Conservation (phyloP, 2,329 filamentous ascomycete genomes). For the Microcyclosporella mali region DNA sequence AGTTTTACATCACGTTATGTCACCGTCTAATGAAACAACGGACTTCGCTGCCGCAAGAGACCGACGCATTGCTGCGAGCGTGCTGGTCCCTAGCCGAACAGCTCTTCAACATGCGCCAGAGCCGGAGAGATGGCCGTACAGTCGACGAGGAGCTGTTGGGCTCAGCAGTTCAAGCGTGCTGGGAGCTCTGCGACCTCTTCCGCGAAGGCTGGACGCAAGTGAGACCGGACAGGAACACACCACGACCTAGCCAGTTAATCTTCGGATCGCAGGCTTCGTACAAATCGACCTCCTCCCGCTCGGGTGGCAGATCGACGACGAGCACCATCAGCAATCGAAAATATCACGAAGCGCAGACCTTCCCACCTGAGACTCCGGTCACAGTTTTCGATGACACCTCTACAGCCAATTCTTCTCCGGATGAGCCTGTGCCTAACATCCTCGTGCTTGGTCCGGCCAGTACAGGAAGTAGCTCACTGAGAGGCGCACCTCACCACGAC, state of each 20-base stretch:
- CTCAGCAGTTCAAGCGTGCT: constrained; percentile 86
- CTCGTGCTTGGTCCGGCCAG: constrained; percentile 70
- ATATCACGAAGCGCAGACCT: constrained; percentile 37
- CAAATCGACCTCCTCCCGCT: constrained; percentile 18
- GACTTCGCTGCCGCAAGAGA: constrained; percentile 69
- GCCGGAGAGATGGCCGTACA: constrained; percentile 63
- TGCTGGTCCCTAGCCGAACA: constrained; percentile 91
- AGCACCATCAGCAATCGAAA: constrained; percentile 41
- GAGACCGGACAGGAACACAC: constrained; percentile 77
- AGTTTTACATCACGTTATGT: constrained; percentile 91
- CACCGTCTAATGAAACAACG: constrained; percentile 95
- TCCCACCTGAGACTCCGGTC: constrained; percentile 79
- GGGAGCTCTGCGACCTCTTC: constrained; percentile 91
- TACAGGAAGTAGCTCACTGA: constrained; percentile 23
- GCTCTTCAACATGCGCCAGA: constrained; percentile 84
- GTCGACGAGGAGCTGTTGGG: constrained; percentile 79
- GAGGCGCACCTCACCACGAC: constrained; percentile 50
- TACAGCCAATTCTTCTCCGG: constrained; percentile 66
- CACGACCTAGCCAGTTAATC: constrained; percentile 69
- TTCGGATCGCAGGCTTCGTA: constrained; percentile 48
- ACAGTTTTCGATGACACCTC: constrained; percentile 90
- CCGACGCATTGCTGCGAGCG: constrained; percentile 73
- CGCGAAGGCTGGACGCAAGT: constrained; percentile 86
- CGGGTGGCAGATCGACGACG: constrained; percentile 36
- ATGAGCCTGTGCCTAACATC: constrained; percentile 71